Base-by-base conservation (phyloP, 2,329 filamentous ascomycete species). In the Botrytis sinoallii region DNA sequence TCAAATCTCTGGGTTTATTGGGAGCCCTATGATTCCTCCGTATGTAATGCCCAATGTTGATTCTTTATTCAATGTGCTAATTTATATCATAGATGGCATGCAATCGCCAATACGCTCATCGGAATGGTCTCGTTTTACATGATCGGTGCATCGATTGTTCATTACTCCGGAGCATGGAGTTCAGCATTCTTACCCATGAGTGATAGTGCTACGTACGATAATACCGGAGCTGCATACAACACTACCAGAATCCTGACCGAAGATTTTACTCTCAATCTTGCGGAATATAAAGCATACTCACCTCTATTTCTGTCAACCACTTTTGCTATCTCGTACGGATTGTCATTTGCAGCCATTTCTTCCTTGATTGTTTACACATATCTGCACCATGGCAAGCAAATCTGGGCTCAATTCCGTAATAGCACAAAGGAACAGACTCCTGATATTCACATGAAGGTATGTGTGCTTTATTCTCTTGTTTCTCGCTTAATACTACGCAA, bases 251-350 rank as follows among this genome's bases (percentile, higher is more conserved):
- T 94, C 63, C 82, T 93, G 4, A 90, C 87, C 1, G 79, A 87
- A 0, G 85, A 92, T 1, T 88, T 88, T 67, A 91, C 87, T 0
- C 84, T 94, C 35, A 85, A 94, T 77, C 85, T 88, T 75, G 84
- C 85, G 59, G 90, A 88, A 8, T 94, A 94, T 81, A 83, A 89
- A 76, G 84, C 91, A 75, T 93, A 91, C 0, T 92, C 91, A 0
- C 93, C 93, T 79, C 87, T 92, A 2, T 92, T 91, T 77, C 84
- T 93, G 67, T 92, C 91, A 75, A 93, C 91, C 0, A 92, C 91
- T 0, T 93, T 93, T 79, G 87, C 90, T 75, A 83, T 93, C 74
- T 85, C 87, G 0, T 94, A 94, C 77, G 92, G 91, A 1, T 82
- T 93, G 2, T 92, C 90, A 0, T 94, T 94, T 79, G 92, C 92